A percentile compares a stretch with the other conserved stretches of the same genome.
These are phyloP conservation scores for Rutstroemia sydowiana DNA, from an alignment of 2,329 filamentous ascomycete genomes.

Conservation along the genomic window DNA sequence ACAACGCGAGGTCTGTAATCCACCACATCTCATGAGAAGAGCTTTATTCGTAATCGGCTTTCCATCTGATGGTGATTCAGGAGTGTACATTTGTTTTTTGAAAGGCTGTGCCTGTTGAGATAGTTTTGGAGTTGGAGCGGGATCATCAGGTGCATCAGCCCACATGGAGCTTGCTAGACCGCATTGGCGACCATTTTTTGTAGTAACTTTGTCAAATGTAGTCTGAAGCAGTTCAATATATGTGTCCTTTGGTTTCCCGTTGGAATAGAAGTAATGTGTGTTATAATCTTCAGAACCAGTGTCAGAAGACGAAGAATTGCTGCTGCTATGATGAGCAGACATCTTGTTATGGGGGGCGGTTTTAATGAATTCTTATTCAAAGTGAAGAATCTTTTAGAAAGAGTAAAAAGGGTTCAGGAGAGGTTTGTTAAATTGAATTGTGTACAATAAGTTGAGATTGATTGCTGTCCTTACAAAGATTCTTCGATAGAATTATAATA, in stretches of 20 bases:
- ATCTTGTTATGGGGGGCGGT: too few relatives aligned
- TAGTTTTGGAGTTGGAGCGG: background rate
- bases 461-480: too few relatives aligned
- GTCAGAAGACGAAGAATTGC: too few relatives aligned
- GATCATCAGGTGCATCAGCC: background rate
- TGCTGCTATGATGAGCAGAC: too few relatives aligned
- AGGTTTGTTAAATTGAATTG: too few relatives aligned
- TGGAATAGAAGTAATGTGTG: background rate
- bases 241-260: background rate
- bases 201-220: background rate
- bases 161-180: background rate
- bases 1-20: background rate
- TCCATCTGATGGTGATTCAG: background rate
- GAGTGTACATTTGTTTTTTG: background rate
- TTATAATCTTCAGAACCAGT: background rate
- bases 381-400: too few relatives aligned
- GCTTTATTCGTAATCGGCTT: background rate
- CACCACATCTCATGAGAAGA: background rate
- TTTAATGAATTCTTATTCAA: too few relatives aligned
- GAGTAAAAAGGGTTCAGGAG: too few relatives aligned
- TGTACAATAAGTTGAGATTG: too few relatives aligned
- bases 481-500: too few relatives aligned
- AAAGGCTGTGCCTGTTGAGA: too few relatives aligned
- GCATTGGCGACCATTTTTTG: background rate
- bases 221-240: background rate